Evolutionary conservation across 192 early-diverging fungal genomes (phyloP).

Genomic region (Backusella luteola): DNA sequence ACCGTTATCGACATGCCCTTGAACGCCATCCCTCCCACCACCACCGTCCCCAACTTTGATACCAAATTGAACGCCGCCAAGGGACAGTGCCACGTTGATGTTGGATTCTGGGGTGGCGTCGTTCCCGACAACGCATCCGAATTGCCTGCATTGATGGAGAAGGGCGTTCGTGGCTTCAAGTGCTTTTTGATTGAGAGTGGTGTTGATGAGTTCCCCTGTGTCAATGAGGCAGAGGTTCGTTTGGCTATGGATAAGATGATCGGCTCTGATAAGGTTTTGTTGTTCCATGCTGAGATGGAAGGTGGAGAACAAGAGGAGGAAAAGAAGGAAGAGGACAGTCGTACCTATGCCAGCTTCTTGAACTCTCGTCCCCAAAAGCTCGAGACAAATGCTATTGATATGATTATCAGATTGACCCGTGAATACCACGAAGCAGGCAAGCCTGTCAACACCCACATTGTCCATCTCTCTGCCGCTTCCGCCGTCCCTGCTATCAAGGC

Average conservation of each 20-base stretch:
- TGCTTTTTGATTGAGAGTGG: conserved; percentile 84
- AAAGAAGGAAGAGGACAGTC: conserved; percentile 38
- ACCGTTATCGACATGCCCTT: conserved; percentile 85
- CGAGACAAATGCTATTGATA: conserved; percentile 73
- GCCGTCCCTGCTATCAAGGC: conserved; percentile 70
- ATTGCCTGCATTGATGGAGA: conserved; percentile 61
- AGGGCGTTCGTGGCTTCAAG: conserved; percentile 78
- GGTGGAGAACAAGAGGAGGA: neutral
- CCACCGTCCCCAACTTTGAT: conserved; percentile 63
- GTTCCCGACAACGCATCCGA: conserved; percentile 72
- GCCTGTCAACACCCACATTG: conserved; percentile 74
- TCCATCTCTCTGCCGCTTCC: conserved; percentile 77
- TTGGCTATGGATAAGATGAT: conserved; percentile 60
- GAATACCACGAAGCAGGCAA: conserved; percentile 52
- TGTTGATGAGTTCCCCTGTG: conserved; percentile 82
- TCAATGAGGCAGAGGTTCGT: conserved; percentile 65
- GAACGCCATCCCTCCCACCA: conserved; percentile 86
- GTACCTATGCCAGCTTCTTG: conserved; percentile 65
- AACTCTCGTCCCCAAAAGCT: conserved; percentile 67
- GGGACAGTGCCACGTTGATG: conserved; percentile 74
- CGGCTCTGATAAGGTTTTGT: conserved; percentile 47
- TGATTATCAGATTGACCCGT: conserved; percentile 66
- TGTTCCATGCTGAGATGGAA: conserved; percentile 82
- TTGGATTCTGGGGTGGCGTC: conserved; percentile 78
- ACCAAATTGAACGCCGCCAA: conserved; percentile 64